These are phyloP conservation scores for Nadsonia starkeyi-henricii DNA, from an alignment of 1,139 yeast species.

Conservation along the genomic window DNA sequence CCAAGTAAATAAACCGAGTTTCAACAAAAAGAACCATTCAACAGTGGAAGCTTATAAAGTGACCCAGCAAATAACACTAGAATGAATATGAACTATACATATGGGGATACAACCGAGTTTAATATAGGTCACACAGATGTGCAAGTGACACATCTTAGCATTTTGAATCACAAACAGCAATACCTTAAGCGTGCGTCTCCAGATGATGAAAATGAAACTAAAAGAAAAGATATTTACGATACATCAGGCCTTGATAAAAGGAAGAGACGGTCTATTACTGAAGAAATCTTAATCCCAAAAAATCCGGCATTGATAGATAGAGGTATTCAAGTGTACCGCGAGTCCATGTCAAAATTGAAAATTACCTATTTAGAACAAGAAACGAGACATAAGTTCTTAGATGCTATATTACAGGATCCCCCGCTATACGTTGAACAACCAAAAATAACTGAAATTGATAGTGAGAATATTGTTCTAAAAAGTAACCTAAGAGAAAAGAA, in stretches of 20 bases:
- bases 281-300: conserved; percentile 10
- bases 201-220: background rate
- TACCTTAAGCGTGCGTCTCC: conserved; percentile 9
- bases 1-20: background rate
- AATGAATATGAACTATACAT: too few species aligned
- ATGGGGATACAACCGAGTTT: too few species aligned
- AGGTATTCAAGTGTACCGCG: conserved; percentile 13
- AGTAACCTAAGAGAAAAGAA: conserved; percentile 16
- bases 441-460: conserved; percentile 20
- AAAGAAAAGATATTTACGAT: background rate
- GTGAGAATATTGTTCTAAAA: conserved; percentile 18
- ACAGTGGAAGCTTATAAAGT: too few species aligned
- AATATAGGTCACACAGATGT: too few species aligned
- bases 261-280: conserved; percentile 8
- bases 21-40: too few species aligned
- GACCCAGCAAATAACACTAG: too few species aligned
- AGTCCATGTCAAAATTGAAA: conserved; percentile 36
- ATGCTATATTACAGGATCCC: conserved; percentile 28
- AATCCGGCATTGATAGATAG: conserved; percentile 16
- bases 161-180: conserved; percentile 10
- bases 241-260: conserved; percentile 5
- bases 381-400: conserved; percentile 46
- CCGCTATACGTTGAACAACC: conserved; percentile 21
- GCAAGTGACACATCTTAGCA: conserved; percentile 6
- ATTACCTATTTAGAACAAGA: conserved; percentile 55